Conservation (phyloP, 495 filamentous ascomycete genomes). For the Hypoxylon rickii region DNA sequence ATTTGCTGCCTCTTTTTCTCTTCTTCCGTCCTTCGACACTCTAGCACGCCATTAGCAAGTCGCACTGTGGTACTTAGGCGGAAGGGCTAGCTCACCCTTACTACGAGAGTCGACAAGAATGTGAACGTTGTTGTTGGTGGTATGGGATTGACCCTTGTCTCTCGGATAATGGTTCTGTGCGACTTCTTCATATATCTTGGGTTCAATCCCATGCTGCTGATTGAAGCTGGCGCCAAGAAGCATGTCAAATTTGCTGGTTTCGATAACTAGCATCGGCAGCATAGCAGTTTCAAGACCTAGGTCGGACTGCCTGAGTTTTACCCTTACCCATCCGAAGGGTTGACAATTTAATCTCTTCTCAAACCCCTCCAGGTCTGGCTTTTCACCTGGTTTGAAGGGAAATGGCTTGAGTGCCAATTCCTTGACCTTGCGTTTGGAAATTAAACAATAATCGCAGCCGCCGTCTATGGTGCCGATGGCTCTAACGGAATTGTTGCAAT, state of each 20-base stretch:
- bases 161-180: not conserved
- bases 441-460: not conserved
- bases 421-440: not conserved
- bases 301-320: not conserved
- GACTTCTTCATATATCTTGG: not conserved
- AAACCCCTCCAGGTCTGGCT: not conserved
- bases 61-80: no score
- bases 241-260: not conserved
- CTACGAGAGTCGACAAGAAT: not conserved
- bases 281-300: not conserved
- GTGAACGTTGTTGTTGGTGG: not conserved
- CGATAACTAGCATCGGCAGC: not conserved
- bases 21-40: not conserved
- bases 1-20: not conserved
- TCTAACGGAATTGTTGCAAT: not conserved
- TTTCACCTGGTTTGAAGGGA: not conserved
- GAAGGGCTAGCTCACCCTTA: not conserved
- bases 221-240: not conserved
- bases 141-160: not conserved
- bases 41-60: not conserved
- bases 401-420: not conserved
- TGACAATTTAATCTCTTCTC: not conserved
- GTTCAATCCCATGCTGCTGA: not conserved
- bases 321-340: not conserved
- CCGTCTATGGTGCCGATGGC: not conserved